Evolutionary conservation across 164 flowering plant species (phyloP).

Genomic region (Piper betle): DNA sequence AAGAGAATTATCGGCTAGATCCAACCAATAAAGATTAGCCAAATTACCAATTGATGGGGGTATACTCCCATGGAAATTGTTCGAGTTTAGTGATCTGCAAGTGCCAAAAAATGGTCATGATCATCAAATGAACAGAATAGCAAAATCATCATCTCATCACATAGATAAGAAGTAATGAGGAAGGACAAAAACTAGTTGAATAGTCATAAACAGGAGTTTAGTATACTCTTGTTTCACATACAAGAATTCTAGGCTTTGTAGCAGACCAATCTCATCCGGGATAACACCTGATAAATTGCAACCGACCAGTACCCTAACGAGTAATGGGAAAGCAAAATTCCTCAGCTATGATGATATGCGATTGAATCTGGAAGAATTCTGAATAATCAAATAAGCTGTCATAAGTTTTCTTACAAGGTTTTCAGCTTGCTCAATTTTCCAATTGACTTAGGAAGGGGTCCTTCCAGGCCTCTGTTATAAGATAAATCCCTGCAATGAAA

Average conservation of each 20-base stretch:
- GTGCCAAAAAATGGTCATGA: neutral
- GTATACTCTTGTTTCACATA: slow-evolving; percentile 17
- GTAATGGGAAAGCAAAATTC: neutral
- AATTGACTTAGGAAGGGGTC: slow-evolving; percentile 43
- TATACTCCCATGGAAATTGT: slow-evolving; percentile 59
- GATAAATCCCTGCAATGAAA: slow-evolving; percentile 60
- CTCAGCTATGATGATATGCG: neutral
- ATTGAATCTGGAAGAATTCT: neutral
- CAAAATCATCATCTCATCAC: neutral
- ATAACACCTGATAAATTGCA: slow-evolving; percentile 66
- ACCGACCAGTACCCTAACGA: slow-evolving; percentile 61
- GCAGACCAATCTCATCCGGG: slow-evolving; percentile 74
- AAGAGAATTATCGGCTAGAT: slow-evolving; percentile 73
- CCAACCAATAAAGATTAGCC: slow-evolving; percentile 73
- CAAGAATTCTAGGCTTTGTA: slow-evolving; percentile 56
- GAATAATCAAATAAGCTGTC: no score
- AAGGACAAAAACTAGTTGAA: neutral
- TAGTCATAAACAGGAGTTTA: no score
- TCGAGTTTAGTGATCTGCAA: slow-evolving; percentile 75
- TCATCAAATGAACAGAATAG: no score
- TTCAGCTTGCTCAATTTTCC: slow-evolving; percentile 51
- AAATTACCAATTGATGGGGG: slow-evolving; percentile 80
- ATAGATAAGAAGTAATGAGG: no score
- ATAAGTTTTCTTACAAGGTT: slow-evolving; percentile 39
- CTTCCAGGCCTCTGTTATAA: slow-evolving; percentile 52